These are phyloP conservation scores for Pichia sp. DNA, from an alignment of 1,139 yeast species.

Conservation along the genomic window DNA sequence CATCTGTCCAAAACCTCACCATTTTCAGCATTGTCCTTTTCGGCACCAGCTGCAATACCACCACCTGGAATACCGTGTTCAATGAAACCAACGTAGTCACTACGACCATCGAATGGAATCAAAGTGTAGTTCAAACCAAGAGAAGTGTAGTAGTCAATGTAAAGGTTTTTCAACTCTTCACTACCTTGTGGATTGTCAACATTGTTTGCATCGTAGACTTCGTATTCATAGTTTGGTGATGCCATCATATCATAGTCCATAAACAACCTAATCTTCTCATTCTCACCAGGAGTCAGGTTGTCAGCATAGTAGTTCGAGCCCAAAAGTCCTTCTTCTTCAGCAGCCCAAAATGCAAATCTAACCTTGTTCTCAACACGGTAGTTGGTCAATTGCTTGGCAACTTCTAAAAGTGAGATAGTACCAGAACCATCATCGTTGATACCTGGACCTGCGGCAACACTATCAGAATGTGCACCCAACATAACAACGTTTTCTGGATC, in stretches of 20 bases:
- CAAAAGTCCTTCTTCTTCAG: constrained; percentile 91
- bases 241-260: constrained; percentile 99
- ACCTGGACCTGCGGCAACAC: constrained; percentile 90
- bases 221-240: constrained; percentile 87
- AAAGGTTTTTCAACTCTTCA: constrained; percentile 71
- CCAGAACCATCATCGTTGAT: constrained; percentile 95
- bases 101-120: constrained; percentile 90
- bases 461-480: constrained; percentile 91
- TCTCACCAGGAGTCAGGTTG: constrained; percentile 61
- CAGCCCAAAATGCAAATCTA: constrained; percentile 97
- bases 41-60: constrained; percentile 93
- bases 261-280: constrained; percentile 73
- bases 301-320: constrained; percentile 80
- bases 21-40: constrained; percentile 57
- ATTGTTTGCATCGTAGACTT: constrained; percentile 78
- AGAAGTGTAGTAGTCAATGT: constrained; percentile 62
- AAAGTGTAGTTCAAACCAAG: constrained; percentile 73
- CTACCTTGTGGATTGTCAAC: constrained; percentile 80
- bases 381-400: constrained; percentile 72
- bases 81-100: constrained; percentile 91
- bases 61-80: constrained; percentile 90
- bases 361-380: constrained; percentile 81
- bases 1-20: constrained; percentile 80
- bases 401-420: constrained; percentile 75
- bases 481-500: constrained; percentile 83